Evolutionary conservation across 768 basidiomycete species (phyloP).

Genomic region (Boletus edulis): DNA sequence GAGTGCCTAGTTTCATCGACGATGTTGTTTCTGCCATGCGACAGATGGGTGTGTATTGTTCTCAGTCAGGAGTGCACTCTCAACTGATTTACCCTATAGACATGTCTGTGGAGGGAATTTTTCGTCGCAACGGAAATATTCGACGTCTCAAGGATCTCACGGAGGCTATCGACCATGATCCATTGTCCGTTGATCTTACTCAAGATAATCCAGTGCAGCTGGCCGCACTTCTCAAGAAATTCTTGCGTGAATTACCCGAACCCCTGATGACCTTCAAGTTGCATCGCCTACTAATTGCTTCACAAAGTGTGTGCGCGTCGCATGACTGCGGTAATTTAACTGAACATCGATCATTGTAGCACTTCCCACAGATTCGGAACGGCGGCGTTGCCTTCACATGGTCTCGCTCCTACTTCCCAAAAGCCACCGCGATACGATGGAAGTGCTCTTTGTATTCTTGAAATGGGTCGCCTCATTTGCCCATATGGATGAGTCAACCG

Average conservation of each 20-base stretch:
- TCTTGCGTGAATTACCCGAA: constrained; percentile 93
- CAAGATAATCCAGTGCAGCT: constrained; percentile 97
- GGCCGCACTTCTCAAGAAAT: constrained; percentile 95
- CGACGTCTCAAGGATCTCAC: constrained; percentile 86
- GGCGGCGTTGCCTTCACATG: constrained; percentile 81
- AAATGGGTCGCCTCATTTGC: constrained; percentile 99
- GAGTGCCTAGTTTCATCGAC: constrained; percentile 97
- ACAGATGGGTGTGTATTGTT: constrained; percentile 81
- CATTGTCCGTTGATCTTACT: constrained; percentile 85
- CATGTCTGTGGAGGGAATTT: constrained; percentile 99
- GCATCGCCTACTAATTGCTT: constrained; percentile 82
- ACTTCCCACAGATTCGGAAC: constrained; percentile 72
- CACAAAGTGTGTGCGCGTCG: constrained; percentile 65
- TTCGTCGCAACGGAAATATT: constrained; percentile 98
- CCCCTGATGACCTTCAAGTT: constrained; percentile 94
- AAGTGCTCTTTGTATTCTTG: constrained; percentile 95
- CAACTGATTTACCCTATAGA: constrained; percentile 47
- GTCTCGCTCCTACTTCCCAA: constrained; percentile 86
- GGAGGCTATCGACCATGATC: constrained; percentile 93
- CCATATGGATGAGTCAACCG: constrained; percentile 95
- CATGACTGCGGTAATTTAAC: constrained; percentile 3
- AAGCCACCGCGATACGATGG: constrained; percentile 94
- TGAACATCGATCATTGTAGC: constrained; percentile 39
- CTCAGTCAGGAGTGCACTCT: not conserved
- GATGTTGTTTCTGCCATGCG: constrained; percentile 98